phyloP scores from a whole-genome alignment of 345 rosid species.

The Alliaria petiolata region DNA sequence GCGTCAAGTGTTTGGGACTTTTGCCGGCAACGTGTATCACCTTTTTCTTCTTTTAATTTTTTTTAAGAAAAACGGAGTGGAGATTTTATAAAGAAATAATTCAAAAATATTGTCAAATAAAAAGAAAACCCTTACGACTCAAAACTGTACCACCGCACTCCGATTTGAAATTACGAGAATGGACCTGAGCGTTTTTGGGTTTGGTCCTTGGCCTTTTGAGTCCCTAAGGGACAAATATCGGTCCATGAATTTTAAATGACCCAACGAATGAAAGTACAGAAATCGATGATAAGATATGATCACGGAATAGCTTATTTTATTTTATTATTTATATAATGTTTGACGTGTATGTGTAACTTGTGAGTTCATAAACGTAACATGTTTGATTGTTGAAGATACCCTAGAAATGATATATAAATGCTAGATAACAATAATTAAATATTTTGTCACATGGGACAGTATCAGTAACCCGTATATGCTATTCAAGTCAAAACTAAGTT shows the following conservation, averaged over 20 bases:
- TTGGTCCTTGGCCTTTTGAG: constrained; percentile 41
- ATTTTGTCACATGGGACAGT: neutral
- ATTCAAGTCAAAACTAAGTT: constrained; percentile 13
- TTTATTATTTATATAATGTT: neutral
- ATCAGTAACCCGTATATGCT: neutral
- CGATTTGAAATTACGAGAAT: constrained; percentile 1
- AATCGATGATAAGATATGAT: neutral
- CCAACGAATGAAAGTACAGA: neutral
- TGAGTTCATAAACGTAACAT: constrained; percentile 10
- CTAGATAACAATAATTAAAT: neutral
- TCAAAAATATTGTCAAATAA: neutral
- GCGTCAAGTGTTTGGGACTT: constrained; percentile 27
- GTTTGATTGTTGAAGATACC: constrained; percentile 6
- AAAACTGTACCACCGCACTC: constrained; percentile 23
- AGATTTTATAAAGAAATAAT: neutral
- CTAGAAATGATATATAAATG: neutral
- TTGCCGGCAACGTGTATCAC: constrained; percentile 16
- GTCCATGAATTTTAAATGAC: neutral
- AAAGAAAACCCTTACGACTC: constrained; percentile 3
- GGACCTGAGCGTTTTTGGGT: constrained; percentile 4
- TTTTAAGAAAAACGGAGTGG: neutral
- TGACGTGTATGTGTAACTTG: neutral
- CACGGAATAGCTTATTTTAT: neutral
- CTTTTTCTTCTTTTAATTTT: neutral
- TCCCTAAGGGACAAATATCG: constrained; percentile 34